Conservation (phyloP, 305 asterid genomes). For the Stenogyne calaminthoides region DNA sequence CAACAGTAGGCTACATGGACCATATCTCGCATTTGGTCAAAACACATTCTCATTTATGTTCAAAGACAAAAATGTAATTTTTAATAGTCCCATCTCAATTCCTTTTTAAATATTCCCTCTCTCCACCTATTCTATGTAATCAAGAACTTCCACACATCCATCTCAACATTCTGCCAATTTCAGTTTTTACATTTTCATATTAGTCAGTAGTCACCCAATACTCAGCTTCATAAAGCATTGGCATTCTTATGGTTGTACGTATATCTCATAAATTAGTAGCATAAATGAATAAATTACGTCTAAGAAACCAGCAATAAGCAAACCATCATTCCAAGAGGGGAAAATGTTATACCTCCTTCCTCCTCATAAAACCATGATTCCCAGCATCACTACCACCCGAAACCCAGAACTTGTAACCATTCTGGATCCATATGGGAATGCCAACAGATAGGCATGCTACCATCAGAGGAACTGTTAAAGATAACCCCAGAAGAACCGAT, state of each 20-base stretch:
- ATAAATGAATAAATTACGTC: background rate
- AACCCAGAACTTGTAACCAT: conserved; percentile 88
- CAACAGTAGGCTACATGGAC: background rate
- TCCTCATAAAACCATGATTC: conserved; percentile 57
- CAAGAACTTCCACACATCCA: background rate
- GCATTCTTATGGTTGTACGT: background rate
- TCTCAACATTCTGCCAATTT: background rate
- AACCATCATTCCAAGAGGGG: background rate
- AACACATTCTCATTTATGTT: background rate
- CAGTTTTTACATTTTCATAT: background rate
- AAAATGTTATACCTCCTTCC: conserved; percentile 64
- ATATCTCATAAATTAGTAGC: conserved; percentile 15
- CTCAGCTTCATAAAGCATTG: background rate
- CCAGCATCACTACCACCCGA: conserved; percentile 60
- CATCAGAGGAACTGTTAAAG: conserved; percentile 96
- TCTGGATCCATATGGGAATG: conserved; percentile 90
- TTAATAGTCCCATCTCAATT: background rate
- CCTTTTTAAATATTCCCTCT: background rate
- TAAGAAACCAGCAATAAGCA: conserved; percentile 12
- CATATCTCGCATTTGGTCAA: too few species aligned
- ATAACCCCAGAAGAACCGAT: conserved; percentile 92
- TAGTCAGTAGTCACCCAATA: background rate
- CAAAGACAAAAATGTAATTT: background rate
- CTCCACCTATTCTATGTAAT: background rate
- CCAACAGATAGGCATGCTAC: conserved; percentile 97